phyloP scores from a whole-genome alignment of 257 asterid species.

The Coffea eugenioides region DNA sequence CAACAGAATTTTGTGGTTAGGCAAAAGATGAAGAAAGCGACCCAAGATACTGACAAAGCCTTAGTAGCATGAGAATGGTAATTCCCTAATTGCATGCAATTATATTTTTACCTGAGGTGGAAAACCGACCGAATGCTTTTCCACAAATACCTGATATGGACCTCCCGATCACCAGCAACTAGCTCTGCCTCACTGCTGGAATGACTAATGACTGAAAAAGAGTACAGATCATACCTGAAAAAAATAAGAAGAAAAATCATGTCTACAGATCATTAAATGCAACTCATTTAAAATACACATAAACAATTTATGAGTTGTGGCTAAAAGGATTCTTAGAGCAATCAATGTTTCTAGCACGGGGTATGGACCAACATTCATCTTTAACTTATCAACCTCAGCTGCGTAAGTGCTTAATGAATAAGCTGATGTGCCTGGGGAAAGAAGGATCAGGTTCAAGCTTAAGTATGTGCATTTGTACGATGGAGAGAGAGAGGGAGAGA shows the following conservation, averaged over 20 bases:
- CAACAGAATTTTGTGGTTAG: not conserved
- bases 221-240: constrained; percentile 82
- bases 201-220: constrained; percentile 82
- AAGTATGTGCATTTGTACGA: too few relatives aligned
- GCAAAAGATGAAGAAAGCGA: not conserved
- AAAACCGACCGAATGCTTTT: constrained; percentile 87
- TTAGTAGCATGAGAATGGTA: too few relatives aligned
- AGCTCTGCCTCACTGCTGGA: constrained; percentile 78
- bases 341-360: not conserved
- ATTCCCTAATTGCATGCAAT: not conserved
- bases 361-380: not conserved
- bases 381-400: not conserved
- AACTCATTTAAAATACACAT: not conserved
- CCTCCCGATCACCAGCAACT: constrained; percentile 84
- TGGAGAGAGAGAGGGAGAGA: too few relatives aligned
- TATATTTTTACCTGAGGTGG: constrained; percentile 66
- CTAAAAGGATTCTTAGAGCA: not conserved
- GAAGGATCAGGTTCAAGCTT: too few relatives aligned
- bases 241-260: constrained; percentile 10
- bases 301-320: not conserved
- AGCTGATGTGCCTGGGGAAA: not conserved
- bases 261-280: not conserved
- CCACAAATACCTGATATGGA: constrained; percentile 81
- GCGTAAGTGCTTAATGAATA: not conserved
- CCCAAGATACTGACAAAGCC: constrained; percentile 1